These are phyloP conservation scores for Penicillium nucicola DNA, from an alignment of 495 filamentous ascomycete species.

Conservation along the genomic window DNA sequence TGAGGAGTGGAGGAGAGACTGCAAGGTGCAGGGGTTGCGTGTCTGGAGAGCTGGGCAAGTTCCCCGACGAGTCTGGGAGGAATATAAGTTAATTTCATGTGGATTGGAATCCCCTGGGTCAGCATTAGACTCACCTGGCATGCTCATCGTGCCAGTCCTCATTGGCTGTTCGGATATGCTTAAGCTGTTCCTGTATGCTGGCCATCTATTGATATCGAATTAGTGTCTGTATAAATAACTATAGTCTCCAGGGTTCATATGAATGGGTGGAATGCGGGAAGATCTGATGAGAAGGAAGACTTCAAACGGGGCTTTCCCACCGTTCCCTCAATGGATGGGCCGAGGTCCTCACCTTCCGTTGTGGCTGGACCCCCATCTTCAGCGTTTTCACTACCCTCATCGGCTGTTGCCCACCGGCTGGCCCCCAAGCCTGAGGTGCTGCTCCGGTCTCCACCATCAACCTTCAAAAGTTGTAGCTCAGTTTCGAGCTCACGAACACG, in stretches of 20 bases:
- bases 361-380: slow-evolving; percentile 37
- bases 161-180: slow-evolving; percentile 42
- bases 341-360: slow-evolving; percentile 53
- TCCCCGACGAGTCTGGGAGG: slow-evolving; percentile 39
- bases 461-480: slow-evolving; percentile 39
- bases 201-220: slow-evolving; percentile 39
- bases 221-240: slow-evolving; percentile 19
- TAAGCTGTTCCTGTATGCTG: slow-evolving; percentile 53
- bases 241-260: slow-evolving; percentile 23
- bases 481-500: slow-evolving; percentile 47
- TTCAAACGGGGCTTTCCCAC: slow-evolving; percentile 47
- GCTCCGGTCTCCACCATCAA: slow-evolving; percentile 24
- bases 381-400: slow-evolving; percentile 26
- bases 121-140: slow-evolving; percentile 30
- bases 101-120: neutral
- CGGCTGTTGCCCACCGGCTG: slow-evolving; percentile 42
- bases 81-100: neutral
- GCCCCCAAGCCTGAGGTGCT: slow-evolving; percentile 28
- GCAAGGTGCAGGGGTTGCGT: slow-evolving; percentile 29
- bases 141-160: slow-evolving; percentile 48
- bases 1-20: slow-evolving; percentile 35
- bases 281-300: slow-evolving; percentile 30
- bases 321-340: slow-evolving; percentile 54
- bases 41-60: slow-evolving; percentile 37
- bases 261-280: slow-evolving; percentile 36